phyloP scores from a whole-genome alignment of 805 yeast genomes.

The Wickerhamomyces xylosicus region DNA sequence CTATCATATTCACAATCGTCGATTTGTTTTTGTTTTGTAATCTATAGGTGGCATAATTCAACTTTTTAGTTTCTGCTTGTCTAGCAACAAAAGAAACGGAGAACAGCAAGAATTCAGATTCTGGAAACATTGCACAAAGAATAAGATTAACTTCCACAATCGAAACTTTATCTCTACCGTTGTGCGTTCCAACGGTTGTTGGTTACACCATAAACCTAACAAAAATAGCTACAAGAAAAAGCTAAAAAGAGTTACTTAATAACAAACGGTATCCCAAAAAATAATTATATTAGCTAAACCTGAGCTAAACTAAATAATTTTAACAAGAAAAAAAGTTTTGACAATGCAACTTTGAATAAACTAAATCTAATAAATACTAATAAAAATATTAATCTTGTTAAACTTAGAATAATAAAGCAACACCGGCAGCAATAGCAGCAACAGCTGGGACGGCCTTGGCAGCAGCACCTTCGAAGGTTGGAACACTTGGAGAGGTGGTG shows the following conservation, averaged over 20 bases:
- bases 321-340: neutral
- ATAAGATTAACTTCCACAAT: too few relatives aligned
- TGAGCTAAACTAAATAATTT: constrained; percentile 6
- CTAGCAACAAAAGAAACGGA: too few relatives aligned
- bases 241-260: constrained; percentile 1
- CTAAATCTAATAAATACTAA: neutral
- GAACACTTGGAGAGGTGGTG: constrained; percentile 15
- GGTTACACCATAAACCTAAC: neutral
- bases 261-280: neutral
- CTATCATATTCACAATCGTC: too few relatives aligned
- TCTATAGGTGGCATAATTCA: too few relatives aligned
- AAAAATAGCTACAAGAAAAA: constrained; percentile 4
- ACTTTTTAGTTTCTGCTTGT: too few relatives aligned
- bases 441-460: constrained; percentile 35
- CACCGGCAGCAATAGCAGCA: constrained; percentile 39
- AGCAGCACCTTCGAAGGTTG: constrained; percentile 34
- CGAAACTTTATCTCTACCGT: too few relatives aligned
- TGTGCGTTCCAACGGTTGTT: too few relatives aligned
- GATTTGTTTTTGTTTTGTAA: too few relatives aligned
- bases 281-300: neutral
- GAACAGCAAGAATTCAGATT: too few relatives aligned
- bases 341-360: neutral
- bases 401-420: constrained; percentile 35
- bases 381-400: neutral
- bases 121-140: too few relatives aligned